A percentile compares a stretch with the other conserved stretches of the same genome.
phyloP scores from a whole-genome alignment of 495 filamentous ascomycete genomes.

The Hapsidospora chrysogenum region DNA sequence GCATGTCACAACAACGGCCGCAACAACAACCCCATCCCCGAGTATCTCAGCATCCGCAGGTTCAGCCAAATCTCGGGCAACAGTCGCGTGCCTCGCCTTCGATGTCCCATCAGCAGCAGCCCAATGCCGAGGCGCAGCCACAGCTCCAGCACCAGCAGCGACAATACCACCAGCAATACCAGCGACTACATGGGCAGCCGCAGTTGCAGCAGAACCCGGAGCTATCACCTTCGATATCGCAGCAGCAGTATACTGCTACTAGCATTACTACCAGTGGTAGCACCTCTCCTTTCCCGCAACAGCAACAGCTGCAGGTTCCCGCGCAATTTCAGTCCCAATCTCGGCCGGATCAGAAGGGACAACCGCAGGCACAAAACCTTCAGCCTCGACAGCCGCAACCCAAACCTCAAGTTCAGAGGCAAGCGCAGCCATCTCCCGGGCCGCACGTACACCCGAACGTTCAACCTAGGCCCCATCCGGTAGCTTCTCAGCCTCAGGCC shows the following conservation, averaged over 20 bases:
- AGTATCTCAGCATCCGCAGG: constrained; percentile 4
- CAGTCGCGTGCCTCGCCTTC: too few species aligned
- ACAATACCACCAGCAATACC: constrained; percentile 5
- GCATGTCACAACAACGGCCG: constrained; percentile 5
- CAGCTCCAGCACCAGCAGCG: constrained; percentile 10
- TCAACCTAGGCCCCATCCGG: constrained; percentile 3
- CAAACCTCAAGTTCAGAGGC: background rate
- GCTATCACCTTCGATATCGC: constrained; percentile 5
- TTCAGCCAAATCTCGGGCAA: constrained; percentile 3
- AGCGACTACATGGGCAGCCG: constrained; percentile 3
- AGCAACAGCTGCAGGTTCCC: too few species aligned
- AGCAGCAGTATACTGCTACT: too few species aligned
- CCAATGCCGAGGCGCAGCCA: background rate
- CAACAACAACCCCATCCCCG: constrained; percentile 4
- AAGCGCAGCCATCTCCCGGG: background rate
- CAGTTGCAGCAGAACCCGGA: constrained; percentile 5
- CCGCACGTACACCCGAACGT: background rate
- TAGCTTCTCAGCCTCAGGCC: constrained; percentile 5
- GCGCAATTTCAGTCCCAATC: too few species aligned
- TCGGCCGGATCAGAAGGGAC: constrained; percentile 6
- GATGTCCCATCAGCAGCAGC: background rate
- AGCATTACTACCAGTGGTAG: too few species aligned
- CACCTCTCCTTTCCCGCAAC: too few species aligned
- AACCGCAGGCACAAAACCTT: constrained; percentile 2
- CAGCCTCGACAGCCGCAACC: constrained; percentile 6